A percentile compares a stretch with the other conserved stretches of the same genome.
These are phyloP conservation scores for Solioccasus polychromus DNA, from an alignment of 768 basidiomycete genomes.

Conservation along the genomic window DNA sequence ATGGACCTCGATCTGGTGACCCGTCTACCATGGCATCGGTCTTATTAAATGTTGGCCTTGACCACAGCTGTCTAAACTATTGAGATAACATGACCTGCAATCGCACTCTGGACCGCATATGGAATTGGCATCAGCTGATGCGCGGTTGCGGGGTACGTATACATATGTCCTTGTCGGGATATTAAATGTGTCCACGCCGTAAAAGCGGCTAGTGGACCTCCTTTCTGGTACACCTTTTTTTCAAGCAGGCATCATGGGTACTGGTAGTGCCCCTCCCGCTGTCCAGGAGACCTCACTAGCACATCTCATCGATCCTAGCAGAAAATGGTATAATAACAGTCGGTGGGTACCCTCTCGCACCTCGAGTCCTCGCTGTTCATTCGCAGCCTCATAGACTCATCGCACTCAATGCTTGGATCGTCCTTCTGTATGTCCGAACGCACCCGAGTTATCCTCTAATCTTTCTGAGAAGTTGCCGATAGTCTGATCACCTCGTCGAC, in stretches of 20 bases:
- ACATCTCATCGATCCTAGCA: constrained; percentile 59
- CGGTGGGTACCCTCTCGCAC: constrained; percentile 41
- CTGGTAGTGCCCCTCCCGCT: constrained; percentile 40
- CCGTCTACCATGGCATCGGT: no score
- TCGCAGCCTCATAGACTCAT: no score
- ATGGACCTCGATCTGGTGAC: no score
- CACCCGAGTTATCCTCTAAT: not conserved
- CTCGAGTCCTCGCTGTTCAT: no score
- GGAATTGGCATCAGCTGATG: no score
- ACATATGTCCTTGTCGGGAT: no score
- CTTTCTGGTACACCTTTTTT: not conserved
- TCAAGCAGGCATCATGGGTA: constrained; percentile 44
- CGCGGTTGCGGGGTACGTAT: no score
- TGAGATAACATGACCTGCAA: no score
- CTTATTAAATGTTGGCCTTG: no score
- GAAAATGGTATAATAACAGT: constrained; percentile 76
- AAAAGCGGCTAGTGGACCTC: constrained; percentile 4
- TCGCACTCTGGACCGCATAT: no score
- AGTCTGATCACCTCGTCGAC: constrained; percentile 75
- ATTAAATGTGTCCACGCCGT: not conserved
- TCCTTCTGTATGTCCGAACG: constrained; percentile 48
- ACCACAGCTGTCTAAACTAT: no score
- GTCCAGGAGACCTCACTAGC: constrained; percentile 37
- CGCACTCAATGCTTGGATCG: constrained; percentile 64
- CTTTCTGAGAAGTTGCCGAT: constrained; percentile 1